Evolutionary conservation across 257 asterid species (phyloP).

Genomic region (Plantago ovata): DNA sequence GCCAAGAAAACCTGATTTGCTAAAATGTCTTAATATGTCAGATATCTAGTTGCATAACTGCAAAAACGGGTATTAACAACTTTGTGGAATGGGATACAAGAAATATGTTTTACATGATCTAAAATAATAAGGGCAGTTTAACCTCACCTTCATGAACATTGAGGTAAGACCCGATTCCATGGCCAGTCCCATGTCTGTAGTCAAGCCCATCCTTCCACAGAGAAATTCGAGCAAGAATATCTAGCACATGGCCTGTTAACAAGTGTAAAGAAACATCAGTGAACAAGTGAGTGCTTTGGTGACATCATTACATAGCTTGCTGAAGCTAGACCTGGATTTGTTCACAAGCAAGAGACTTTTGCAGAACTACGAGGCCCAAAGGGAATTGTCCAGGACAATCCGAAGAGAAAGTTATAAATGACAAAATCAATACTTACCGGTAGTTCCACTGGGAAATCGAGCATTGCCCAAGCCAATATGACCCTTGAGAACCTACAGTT

Average conservation of each 20-base stretch:
- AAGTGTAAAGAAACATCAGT: not conserved
- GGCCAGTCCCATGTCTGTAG: slow-evolving; percentile 98
- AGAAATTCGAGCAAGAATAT: slow-evolving; percentile 79
- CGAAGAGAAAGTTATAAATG: slow-evolving; percentile 10
- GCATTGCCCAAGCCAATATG: slow-evolving; percentile 93
- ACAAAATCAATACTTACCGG: slow-evolving; percentile 48
- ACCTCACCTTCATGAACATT: slow-evolving; percentile 90
- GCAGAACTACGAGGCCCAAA: slow-evolving; percentile 16
- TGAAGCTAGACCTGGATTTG: slow-evolving; percentile 14
- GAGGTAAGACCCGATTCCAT: slow-evolving; percentile 90
- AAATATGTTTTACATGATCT: too few relatives aligned
- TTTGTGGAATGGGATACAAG: too few relatives aligned
- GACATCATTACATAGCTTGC: slow-evolving; percentile 19
- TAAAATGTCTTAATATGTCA: too few relatives aligned
- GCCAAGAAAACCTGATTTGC: too few relatives aligned
- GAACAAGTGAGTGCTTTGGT: not conserved
- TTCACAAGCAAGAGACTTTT: slow-evolving; percentile 6
- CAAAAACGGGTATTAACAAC: too few relatives aligned
- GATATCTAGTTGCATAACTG: too few relatives aligned
- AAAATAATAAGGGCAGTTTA: too few relatives aligned
- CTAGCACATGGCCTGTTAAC: slow-evolving; percentile 72
- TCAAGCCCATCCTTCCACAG: slow-evolving; percentile 97
- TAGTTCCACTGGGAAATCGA: slow-evolving; percentile 88
- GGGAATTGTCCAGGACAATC: slow-evolving; percentile 4
- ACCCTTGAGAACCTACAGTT: slow-evolving; percentile 90